Evolutionary conservation across 148 eudicot species (phyloP), one percentile per base, ranked within the genome.

Genomic region (Beta vulgaris): DNA sequence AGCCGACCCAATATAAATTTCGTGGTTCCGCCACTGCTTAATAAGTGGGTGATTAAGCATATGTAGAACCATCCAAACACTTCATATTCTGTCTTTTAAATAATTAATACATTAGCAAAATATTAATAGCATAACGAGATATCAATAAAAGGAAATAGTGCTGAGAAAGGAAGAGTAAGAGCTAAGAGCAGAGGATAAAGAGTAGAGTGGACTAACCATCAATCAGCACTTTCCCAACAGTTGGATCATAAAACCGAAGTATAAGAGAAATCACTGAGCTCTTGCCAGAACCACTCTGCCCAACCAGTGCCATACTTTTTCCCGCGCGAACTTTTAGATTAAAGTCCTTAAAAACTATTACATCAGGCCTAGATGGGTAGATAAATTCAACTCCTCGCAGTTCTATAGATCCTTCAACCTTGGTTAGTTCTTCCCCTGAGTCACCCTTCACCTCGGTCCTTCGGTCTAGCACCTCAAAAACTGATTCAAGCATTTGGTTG

Each of bases 221-320:
- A 58, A 96, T 69, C 94, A 89, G 68, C 43, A 96, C 84, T 76
- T 85, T 96, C 76, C 99, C 98, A 2, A 86, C 78, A 1, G 84
- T 81, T 72, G 98, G 98, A 76, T 96, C 98, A 65, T 96, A 96
- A 73, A 92, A 96, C n/a, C 99, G 78, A 26, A 96, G 89, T 68
- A 96, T 87, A 26, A 96, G 92, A 80, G 98, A 46, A 29, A 96
- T 77, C 18, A 96, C 91, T 12, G 99, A 96, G 83, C 97, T 92
- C 79, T 96, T 96, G 18, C 99, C 99, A 0, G 99, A 96, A 11
- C 99, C 98, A 76, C 99, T 96, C 75, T 89, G 96, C 40, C 99
- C 99, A 18, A 91, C 99, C 19, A 96, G 78, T 12, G 99, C 99
- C 93, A 96, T 92, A 79, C 93, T 91, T 68, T 87, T 79, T 55